phyloP scores from a whole-genome alignment of 306 rosid genomes.

The Prosopis cineraria region DNA sequence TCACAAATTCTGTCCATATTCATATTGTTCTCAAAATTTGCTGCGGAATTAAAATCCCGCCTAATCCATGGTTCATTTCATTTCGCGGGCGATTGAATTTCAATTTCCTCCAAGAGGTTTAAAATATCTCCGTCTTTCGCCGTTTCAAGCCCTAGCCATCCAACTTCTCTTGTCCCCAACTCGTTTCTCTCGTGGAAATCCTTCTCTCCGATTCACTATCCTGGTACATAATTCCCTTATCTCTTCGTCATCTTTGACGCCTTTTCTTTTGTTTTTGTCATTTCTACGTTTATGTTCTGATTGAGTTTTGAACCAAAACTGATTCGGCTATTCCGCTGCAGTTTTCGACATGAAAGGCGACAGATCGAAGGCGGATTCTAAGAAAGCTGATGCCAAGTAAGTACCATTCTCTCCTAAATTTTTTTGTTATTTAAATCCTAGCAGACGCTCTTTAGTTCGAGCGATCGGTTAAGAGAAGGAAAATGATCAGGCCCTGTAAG shows the following conservation, averaged over 20 bases:
- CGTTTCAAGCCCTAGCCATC: not conserved
- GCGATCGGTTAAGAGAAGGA: not conserved
- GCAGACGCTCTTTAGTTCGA: not conserved
- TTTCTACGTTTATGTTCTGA: not conserved
- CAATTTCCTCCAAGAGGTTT: constrained; percentile 46
- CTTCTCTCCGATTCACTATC: not conserved
- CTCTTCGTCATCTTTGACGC: not conserved
- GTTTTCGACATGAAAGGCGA: constrained; percentile 67
- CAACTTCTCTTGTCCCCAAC: constrained; percentile 2
- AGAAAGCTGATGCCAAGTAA: constrained; percentile 60
- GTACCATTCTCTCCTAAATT: constrained; percentile 1
- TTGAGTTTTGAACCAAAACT: constrained; percentile 24
- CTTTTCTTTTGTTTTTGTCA: not conserved
- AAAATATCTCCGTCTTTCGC: constrained; percentile 44
- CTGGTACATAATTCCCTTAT: constrained; percentile 25
- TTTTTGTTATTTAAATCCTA: not conserved
- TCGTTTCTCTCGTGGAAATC: constrained; percentile 14
- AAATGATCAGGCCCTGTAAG: not conserved
- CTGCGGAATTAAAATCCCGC: constrained; percentile 53
- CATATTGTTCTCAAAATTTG: not conserved
- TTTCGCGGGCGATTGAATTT: constrained; percentile 68
- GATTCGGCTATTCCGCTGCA: constrained; percentile 40
- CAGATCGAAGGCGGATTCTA: constrained; percentile 51
- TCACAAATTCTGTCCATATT: not conserved
- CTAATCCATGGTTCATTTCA: constrained; percentile 53